Conservation (phyloP, 805 yeast species). For the Yamadazyma takamatsuzukensis region DNA sequence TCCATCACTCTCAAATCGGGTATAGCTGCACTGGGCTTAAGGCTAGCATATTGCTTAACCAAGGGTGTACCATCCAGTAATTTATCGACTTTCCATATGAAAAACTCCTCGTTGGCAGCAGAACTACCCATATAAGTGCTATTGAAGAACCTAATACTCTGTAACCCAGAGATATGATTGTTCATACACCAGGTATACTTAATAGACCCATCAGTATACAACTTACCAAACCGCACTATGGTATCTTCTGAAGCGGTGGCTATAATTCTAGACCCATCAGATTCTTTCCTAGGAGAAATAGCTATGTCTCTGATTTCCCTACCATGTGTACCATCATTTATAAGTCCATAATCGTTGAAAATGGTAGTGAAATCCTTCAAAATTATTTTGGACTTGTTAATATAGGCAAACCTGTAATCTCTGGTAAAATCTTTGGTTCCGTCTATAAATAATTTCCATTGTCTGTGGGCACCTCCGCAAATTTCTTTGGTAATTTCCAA, state of each 20-base stretch:
- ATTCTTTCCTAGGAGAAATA: conserved; percentile 33
- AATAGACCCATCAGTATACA: conserved; percentile 40
- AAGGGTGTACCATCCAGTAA: conserved; percentile 35
- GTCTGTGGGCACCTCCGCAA: conserved; percentile 92
- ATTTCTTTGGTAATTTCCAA: conserved; percentile 62
- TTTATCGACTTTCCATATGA: conserved; percentile 64
- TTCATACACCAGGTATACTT: conserved; percentile 58
- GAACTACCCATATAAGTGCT: conserved; percentile 44
- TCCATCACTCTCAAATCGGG: conserved; percentile 94
- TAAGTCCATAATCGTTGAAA: conserved; percentile 22
- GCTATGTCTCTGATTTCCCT: conserved; percentile 81
- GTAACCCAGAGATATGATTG: conserved; percentile 87
- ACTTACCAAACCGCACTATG: conserved; percentile 54
- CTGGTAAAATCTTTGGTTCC: conserved; percentile 13
- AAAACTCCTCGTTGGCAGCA: conserved; percentile 86
- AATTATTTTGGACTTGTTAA: conserved; percentile 48
- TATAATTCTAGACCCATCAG: conserved; percentile 38
- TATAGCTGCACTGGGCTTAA: conserved; percentile 52
- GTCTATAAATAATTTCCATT: conserved; percentile 55
- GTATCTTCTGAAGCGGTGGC: conserved; percentile 92
- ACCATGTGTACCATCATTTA: conserved; percentile 76
- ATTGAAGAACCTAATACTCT: conserved; percentile 61
- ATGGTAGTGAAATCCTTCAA: conserved; percentile 25
- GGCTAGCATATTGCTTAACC: conserved; percentile 45
- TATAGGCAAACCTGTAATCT: conserved; percentile 51